A percentile compares a stretch with the other conserved stretches of the same genome.
These are phyloP conservation scores for Pholiota conissans DNA, from an alignment of 768 basidiomycete species.

Conservation along the genomic window DNA sequence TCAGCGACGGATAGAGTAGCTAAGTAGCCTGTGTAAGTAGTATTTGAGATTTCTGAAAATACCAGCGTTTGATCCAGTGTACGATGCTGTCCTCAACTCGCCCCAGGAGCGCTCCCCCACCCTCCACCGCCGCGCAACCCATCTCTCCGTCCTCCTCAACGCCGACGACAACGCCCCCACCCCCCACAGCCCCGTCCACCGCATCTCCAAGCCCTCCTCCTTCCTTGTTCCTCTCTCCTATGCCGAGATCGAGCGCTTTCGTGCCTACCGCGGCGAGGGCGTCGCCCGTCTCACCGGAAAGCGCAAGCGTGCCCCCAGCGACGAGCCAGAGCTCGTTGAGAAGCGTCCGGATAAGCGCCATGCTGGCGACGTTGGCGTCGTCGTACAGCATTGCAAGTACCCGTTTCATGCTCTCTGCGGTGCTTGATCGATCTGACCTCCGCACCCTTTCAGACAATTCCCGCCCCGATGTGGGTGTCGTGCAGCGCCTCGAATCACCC, in stretches of 20 bases:
- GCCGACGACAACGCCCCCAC: too few relatives aligned
- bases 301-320: constrained; percentile 48
- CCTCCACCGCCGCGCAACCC: constrained; percentile 63
- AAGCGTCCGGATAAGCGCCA: constrained; percentile 48
- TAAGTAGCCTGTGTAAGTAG: constrained; percentile 7
- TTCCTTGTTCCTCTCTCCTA: constrained; percentile 66
- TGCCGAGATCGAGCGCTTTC: constrained; percentile 61
- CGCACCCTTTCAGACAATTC: constrained; percentile 68
- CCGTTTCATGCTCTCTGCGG: constrained; percentile 6
- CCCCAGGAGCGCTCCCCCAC: constrained; percentile 57
- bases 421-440: constrained; percentile 30
- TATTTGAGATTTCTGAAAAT: constrained; percentile 10
- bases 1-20: constrained; percentile 20
- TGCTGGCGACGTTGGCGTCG: constrained; percentile 69
- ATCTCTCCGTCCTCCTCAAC: constrained; percentile 78
- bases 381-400: constrained; percentile 77
- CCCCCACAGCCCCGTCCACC: constrained; percentile 65
- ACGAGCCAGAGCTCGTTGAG: constrained; percentile 32
- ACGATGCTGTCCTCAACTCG: constrained; percentile 83
- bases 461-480: constrained; percentile 87
- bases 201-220: constrained; percentile 59
- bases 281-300: constrained; percentile 48
- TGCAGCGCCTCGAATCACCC: constrained; percentile 82
- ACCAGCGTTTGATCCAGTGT: constrained; percentile 84
- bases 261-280: constrained; percentile 56